Base-by-base conservation (phyloP, 805 yeast species). In the Candida silvicultrix region DNA sequence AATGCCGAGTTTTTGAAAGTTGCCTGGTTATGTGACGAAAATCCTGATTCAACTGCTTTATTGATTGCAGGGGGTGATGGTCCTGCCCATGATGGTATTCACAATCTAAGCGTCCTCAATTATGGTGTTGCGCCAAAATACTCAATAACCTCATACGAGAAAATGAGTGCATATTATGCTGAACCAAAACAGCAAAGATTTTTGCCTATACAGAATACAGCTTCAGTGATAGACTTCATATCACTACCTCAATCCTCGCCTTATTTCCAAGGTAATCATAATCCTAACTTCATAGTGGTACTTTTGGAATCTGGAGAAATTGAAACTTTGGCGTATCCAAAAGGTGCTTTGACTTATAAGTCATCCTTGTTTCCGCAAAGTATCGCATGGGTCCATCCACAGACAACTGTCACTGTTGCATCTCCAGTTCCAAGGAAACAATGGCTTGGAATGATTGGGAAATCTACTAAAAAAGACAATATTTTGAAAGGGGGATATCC, bases 401-500 rank as follows among this genome's bases (percentile, higher is more conserved):
- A 77, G 11, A 77, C 82, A 9, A 78, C 88, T 0, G 71, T 67
- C 37, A 69, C 85, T 0, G 56, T 68, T 0, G 80, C 88, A 1
- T 63, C 77, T 45, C 69, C 75, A 8, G 81, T 84, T 6, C 81
- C 81, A 5, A 70, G 81, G 37, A 75, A 75, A 38, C 79, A 82
- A 46, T 89, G 96, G 96, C 69, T 78, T 38, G 88, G 95, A n/a
- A 78, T 88, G 73, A 73, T 85, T 69, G 69, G 77, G 9, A 65
- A 75, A n/a, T 63, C 81, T 0, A 60, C 66, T 41, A 52, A 57
- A 38, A 63, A 66, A 14, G 70, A 67, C 10, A 65, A 77, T 9
- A 64, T 89, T 5, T 68, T 90, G 32, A 74, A 72, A 45, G 99
- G 99, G 42, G 99, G 99, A 5, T 77, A 81, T 2, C 85, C 96